Evolutionary conservation across 306 rosid genomes (phyloP).

Genomic region (Vigna radiata): DNA sequence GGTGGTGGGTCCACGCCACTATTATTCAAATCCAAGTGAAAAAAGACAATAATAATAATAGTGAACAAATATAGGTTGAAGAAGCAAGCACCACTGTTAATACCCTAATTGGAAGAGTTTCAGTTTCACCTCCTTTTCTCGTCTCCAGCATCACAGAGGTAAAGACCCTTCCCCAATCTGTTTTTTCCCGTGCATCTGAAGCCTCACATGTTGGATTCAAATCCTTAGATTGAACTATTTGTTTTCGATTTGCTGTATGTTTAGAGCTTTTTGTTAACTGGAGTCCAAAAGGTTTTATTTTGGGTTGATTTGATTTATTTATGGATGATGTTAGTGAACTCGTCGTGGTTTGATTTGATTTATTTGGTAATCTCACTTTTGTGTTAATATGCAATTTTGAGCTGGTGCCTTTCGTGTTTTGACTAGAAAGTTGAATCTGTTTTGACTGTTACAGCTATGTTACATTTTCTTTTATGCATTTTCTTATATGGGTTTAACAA

Average conservation of each 20-base stretch:
- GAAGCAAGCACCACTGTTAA: not conserved
- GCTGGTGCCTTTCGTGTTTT: not conserved
- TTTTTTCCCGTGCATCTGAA: not conserved
- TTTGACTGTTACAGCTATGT: not conserved
- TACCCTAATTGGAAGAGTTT: conserved; percentile 12
- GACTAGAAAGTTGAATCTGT: conserved; percentile 21
- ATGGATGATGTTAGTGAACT: not conserved
- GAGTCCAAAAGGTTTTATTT: not conserved
- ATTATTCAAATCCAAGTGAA: not conserved
- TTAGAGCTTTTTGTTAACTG: not conserved
- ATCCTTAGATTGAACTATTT: not conserved
- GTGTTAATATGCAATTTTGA: not conserved
- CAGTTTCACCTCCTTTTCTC: not conserved
- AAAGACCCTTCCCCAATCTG: not conserved
- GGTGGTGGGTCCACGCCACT: conserved; percentile 11
- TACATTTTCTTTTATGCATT: not conserved
- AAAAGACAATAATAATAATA: not conserved
- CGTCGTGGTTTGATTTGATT: not conserved
- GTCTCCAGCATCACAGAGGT: not conserved
- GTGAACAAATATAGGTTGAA: not conserved
- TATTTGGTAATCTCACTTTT: not conserved
- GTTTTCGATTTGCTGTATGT: not conserved
- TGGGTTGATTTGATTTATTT: conserved; percentile 1
- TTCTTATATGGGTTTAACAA: not conserved
- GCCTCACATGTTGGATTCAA: not conserved